Conservation (phyloP, 805 yeast genomes). For the Candida oleophila region DNA sequence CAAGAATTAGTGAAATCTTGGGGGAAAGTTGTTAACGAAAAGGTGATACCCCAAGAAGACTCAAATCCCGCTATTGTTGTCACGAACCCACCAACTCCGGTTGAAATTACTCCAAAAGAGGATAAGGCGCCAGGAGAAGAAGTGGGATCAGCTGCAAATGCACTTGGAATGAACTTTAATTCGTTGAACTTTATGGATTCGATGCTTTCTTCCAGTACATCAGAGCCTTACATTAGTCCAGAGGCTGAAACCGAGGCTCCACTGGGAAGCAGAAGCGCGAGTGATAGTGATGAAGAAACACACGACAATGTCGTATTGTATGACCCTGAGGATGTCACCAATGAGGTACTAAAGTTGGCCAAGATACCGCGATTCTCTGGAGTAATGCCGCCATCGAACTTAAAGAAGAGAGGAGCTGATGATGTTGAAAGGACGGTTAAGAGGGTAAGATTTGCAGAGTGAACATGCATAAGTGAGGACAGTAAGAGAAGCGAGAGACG, state of each 20-base stretch:
- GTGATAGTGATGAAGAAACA: conserved; percentile 9
- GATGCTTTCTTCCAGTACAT: conserved; percentile 8
- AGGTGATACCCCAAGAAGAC: neutral
- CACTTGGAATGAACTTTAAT: conserved; percentile 23
- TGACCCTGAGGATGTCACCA: conserved; percentile 14
- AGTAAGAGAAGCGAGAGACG: no score
- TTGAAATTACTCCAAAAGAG: neutral
- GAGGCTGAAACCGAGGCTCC: neutral
- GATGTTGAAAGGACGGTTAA: conserved; percentile 19
- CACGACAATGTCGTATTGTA: conserved; percentile 21
- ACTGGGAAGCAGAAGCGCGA: conserved; percentile 3
- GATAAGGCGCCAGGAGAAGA: conserved; percentile 1
- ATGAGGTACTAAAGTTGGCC: neutral
- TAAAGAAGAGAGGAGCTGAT: conserved; percentile 19
- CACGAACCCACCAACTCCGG: neutral
- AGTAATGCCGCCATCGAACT: conserved; percentile 16
- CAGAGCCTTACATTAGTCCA: conserved; percentile 2
- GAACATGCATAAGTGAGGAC: no score
- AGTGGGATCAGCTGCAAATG: conserved; percentile 14
- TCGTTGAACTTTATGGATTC: conserved; percentile 17
- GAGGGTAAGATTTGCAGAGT: conserved; percentile 31
- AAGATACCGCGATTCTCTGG: neutral
- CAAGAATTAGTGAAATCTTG: conserved; percentile 12
- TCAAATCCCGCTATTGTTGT: neutral
- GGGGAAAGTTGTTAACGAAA: conserved; percentile 16